Conservation (phyloP, 306 rosid species). For the Lupinus albus region DNA sequence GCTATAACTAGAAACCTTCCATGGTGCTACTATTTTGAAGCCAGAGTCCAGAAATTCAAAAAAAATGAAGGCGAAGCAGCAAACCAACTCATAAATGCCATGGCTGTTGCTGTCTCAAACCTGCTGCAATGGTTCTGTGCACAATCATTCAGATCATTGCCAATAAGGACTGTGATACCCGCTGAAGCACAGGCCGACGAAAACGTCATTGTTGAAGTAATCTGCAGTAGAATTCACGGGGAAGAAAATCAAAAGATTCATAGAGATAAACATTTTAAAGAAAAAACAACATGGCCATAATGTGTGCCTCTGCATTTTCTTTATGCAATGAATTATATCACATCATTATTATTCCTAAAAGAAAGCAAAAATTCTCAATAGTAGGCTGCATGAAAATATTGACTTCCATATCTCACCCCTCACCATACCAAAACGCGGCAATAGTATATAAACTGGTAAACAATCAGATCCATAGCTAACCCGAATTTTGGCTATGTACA, state of each 20-base stretch:
- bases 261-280: neutral
- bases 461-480: slow-evolving; percentile 11
- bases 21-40: slow-evolving; percentile 49
- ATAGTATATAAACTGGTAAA: slow-evolving; percentile 14
- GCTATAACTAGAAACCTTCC: slow-evolving; percentile 7
- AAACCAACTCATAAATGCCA: slow-evolving; percentile 72
- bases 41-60: slow-evolving; percentile 67
- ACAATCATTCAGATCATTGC: slow-evolving; percentile 60
- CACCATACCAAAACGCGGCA: neutral
- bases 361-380: neutral
- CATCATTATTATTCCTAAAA: neutral
- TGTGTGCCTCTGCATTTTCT: neutral
- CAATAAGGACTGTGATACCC: slow-evolving; percentile 63
- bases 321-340: neutral
- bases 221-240: slow-evolving; percentile 45
- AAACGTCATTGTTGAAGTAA: slow-evolving; percentile 63
- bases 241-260: slow-evolving; percentile 23
- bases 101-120: slow-evolving; percentile 62
- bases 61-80: slow-evolving; percentile 58
- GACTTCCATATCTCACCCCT: neutral
- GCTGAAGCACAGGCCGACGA: slow-evolving; percentile 68
- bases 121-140: slow-evolving; percentile 53
- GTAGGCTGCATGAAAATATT: neutral
- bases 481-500: slow-evolving; percentile 10
- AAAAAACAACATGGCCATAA: slow-evolving; percentile 3